Base-by-base conservation (phyloP, 441 rosid species). In the Oxalis stricta region DNA sequence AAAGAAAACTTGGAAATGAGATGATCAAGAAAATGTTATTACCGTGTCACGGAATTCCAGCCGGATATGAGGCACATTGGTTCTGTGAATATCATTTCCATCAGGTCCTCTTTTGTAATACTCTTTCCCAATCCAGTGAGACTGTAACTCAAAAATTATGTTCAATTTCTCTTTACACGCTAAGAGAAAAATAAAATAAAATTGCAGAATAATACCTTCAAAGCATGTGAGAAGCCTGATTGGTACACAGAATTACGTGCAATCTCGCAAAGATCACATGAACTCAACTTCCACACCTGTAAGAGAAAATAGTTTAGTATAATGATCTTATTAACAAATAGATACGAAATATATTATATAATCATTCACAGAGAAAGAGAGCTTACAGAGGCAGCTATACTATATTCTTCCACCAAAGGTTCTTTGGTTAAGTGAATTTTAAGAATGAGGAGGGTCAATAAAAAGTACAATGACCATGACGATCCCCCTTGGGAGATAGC, bases 361-460 rank as follows among this genome's bases (percentile, higher is more conserved):
- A 21, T 7, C 32, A 47, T 3, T 7, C 18, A 55, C 18, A 31
- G 26, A 31, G 13, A 4, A 18, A 52, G 55, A 22, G 33, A 39
- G 20, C 86, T 70, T 51, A 92, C 99, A 13, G 99, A 92, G 55
- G 99, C 99, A 70, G 99, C 97, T 52, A 92, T 87, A 74, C 97
- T 92, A 56, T 84, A 92, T 62, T 92, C 99, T 65, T 92, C 99
- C 46, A 92, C 99, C 44, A 92, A 62, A 24, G 97, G 97, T 48
- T 92, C 99, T 74, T 92, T 92, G 11, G 99, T 92, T 22, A 92
- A 64, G 63, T 92, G 99, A 65, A 92, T 92, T 61, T 92, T n/a
- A n/a, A n/a, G n/a, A n/a, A n/a, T n/a, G n/a, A n/a, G n/a, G n/a
- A n/a, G n/a, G n/a, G n/a, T n/a, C n/a, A n/a, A n/a, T n/a, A n/a